Evolutionary conservation across 1,284 basidiomycete species (phyloP), one percentile per base, ranked within the genome.

Genomic region (Malassezia psittaci): DNA sequence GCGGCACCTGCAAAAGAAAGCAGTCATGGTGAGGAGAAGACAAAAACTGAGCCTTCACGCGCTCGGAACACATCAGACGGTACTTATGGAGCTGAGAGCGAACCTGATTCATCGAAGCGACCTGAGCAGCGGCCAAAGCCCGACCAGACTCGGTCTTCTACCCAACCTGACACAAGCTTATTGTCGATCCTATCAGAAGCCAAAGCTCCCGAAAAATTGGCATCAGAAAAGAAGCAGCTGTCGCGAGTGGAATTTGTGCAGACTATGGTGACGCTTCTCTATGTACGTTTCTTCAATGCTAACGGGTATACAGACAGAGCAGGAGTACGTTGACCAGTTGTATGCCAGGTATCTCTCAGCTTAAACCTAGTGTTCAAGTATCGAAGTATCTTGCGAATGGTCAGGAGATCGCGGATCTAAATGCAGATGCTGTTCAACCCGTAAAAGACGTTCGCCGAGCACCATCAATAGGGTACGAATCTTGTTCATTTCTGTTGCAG

Each of bases 301-400:
- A 35, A 51, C 52, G 33, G 45, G 24, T 51, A 51, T 52, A 34
- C 43, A 69, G 67, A 71, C 67, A 1, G 66, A 69, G 44, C 52
- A 61, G 36, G 54, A 58, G 10, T 69, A 66, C 44, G 68, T 71
- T 1, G 62, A 57, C 21, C 57, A 65, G 46, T 55, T 71, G 16
- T 66, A 69, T 51, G 49, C 48, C 15, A 39, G 53, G 9, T 69
- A 70, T 42, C 40, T 64, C 9, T 57, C 59, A 21, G 46, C 38
- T 15, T 15, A 24, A 16, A 1, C 18, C 16, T 18, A 21, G 40
- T 16, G 8, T 29, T 29, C 24, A 29, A 29, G 24, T 29, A 7
- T 4, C 24, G 24, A 29, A 7, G 24, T 29, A 29, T 29, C 24
- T 29, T 29, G 24, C 24, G 24, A 29, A 7, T 29, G 36, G 9